A percentile compares a stretch with the other conserved stretches of the same genome.
Conservation (phyloP, 257 asterid species). For the Echites panduratus region DNA sequence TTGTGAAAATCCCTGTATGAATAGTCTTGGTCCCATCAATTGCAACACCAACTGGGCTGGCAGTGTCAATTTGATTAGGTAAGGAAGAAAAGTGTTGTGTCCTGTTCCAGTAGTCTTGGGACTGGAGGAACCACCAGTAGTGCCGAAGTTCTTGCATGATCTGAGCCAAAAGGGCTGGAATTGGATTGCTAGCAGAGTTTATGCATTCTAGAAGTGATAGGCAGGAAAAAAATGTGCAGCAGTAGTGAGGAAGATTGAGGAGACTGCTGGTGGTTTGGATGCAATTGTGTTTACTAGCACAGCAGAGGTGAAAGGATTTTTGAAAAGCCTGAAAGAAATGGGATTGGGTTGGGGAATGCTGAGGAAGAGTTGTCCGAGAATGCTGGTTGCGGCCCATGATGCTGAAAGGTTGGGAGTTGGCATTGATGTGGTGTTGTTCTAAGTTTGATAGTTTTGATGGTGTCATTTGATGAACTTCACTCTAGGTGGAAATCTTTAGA, state of each 20-base stretch:
- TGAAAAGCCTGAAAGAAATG: constrained; percentile 61
- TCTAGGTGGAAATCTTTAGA: constrained; percentile 31
- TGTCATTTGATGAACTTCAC: constrained; percentile 55
- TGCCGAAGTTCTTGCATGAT: constrained; percentile 51
- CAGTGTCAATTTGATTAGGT: constrained; percentile 54
- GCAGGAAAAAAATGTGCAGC: constrained; percentile 34
- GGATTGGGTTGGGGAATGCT: constrained; percentile 67
- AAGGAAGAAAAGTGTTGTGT: constrained; percentile 51
- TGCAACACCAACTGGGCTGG: constrained; percentile 65
- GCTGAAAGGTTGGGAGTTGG: constrained; percentile 75
- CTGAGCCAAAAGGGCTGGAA: constrained; percentile 52
- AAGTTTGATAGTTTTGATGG: constrained; percentile 68
- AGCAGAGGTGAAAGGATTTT: constrained; percentile 79
- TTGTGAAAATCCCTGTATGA: constrained; percentile 46
- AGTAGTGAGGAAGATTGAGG: constrained; percentile 39
- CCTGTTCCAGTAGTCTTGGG: constrained; percentile 71
- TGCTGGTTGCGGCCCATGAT: constrained; percentile 82
- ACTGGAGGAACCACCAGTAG: constrained; percentile 72
- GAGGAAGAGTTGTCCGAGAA: constrained; percentile 58
- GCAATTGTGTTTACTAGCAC: constrained; percentile 76
- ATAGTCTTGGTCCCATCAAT: constrained; percentile 51
- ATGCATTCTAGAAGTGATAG: constrained; percentile 75
- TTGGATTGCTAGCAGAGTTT: constrained; percentile 51
- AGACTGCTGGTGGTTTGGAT: constrained; percentile 46
- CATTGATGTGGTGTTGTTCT: constrained; percentile 64